Evolutionary conservation across 2,329 filamentous ascomycete species (phyloP).

Genomic region (Penicillium freii): DNA sequence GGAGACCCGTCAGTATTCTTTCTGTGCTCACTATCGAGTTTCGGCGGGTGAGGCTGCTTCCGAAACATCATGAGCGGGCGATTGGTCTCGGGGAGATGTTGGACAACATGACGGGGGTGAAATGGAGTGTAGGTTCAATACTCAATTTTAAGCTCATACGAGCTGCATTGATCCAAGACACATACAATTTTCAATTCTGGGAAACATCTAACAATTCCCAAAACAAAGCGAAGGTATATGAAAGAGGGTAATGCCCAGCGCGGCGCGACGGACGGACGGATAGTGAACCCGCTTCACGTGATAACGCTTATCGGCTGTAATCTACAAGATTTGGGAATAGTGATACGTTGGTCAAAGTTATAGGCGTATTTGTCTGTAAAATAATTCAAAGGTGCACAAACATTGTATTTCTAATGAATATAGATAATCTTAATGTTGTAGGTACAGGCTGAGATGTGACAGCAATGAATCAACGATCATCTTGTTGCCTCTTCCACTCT

Average conservation of each 20-base stretch:
- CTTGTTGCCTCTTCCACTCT: constrained; percentile 29
- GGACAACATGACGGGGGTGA: constrained; percentile 5
- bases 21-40: constrained; percentile 13
- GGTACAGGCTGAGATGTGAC: neutral
- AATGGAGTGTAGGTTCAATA: constrained; percentile 3
- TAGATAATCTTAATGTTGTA: neutral
- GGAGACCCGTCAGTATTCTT: constrained; percentile 17
- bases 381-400: neutral
- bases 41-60: neutral
- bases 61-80: constrained; percentile 7
- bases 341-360: neutral
- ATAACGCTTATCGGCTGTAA: constrained; percentile 25
- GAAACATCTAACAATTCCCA: constrained; percentile 5
- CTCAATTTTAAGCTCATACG: neutral
- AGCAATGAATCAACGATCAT: constrained; percentile 1
- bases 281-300: constrained; percentile 32
- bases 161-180: constrained; percentile 6
- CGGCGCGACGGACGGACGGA: constrained; percentile 22
- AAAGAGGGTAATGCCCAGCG: constrained; percentile 11
- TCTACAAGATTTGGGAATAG: neutral
- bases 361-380: neutral
- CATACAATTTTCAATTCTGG: constrained; percentile 3
- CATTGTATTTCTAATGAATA: neutral
- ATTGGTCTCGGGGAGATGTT: constrained; percentile 1
- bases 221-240: constrained; percentile 14